These are phyloP conservation scores for Nyssa sinensis DNA, from an alignment of 148 eudicot genomes.

Conservation along the genomic window DNA sequence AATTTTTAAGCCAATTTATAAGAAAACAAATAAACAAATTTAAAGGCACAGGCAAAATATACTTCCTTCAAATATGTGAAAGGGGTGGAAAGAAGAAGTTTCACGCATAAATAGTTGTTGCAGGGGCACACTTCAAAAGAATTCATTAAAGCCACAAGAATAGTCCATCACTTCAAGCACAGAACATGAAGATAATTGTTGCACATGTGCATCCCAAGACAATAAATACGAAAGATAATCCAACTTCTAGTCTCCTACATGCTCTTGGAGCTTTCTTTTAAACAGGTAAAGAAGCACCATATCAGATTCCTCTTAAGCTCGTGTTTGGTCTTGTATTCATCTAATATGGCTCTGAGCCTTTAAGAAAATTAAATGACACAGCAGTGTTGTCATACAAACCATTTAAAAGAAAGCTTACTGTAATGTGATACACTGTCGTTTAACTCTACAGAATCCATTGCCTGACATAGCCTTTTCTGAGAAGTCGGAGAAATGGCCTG, in stretches of 20 bases:
- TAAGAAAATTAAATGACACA: not conserved
- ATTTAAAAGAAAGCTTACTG: slow-evolving; percentile 49
- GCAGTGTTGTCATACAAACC: not conserved
- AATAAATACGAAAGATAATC: not conserved
- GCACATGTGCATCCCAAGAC: not conserved
- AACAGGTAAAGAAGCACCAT: not conserved
- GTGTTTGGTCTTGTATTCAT: too few species aligned
- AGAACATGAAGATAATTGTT: not conserved
- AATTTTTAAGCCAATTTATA: not conserved
- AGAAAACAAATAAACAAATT: not conserved
- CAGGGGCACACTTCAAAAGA: not conserved
- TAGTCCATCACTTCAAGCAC: not conserved
- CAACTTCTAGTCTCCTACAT: not conserved
- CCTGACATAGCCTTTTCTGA: slow-evolving; percentile 65
- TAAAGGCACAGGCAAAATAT: not conserved
- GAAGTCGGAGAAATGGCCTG: slow-evolving; percentile 84
- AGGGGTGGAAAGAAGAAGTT: not conserved
- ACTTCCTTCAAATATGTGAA: not conserved
- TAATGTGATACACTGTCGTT: slow-evolving; percentile 23
- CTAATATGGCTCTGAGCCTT: too few species aligned
- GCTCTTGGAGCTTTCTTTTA: not conserved
- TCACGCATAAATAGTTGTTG: not conserved
- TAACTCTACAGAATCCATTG: slow-evolving; percentile 48
- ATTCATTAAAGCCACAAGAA: not conserved
- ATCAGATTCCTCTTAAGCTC: too few species aligned